Evolutionary conservation across 768 basidiomycete species (phyloP).

Genomic region (Tylopilus balloui): DNA sequence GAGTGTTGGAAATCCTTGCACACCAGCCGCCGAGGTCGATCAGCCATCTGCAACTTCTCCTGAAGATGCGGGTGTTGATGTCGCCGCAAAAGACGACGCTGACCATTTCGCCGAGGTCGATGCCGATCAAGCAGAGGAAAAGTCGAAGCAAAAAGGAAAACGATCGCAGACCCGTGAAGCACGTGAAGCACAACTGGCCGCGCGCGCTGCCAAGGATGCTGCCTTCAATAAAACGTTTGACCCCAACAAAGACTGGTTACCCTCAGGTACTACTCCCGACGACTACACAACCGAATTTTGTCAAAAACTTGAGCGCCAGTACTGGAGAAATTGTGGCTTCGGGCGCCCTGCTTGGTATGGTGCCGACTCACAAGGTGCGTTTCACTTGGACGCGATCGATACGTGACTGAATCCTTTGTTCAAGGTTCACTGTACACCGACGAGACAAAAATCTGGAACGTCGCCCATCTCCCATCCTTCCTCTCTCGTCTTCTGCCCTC

Average conservation of each 20-base stretch:
- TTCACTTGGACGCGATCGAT: background rate
- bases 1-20: slow-evolving; percentile 21
- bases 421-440: slow-evolving; percentile 68
- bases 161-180: slow-evolving; percentile 41
- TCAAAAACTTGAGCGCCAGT: slow-evolving; percentile 79
- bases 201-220: slow-evolving; percentile 40
- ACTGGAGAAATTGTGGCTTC: slow-evolving; percentile 87
- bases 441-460: slow-evolving; percentile 84
- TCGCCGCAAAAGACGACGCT: slow-evolving; percentile 15
- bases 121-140: slow-evolving; percentile 31
- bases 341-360: slow-evolving; percentile 97
- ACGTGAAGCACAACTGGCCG: slow-evolving; percentile 47
- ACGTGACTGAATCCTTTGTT: background rate
- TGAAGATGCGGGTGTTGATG: slow-evolving; percentile 10
- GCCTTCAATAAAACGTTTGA: slow-evolving; percentile 69
- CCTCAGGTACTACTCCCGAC: slow-evolving; percentile 58
- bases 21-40: slow-evolving; percentile 18
- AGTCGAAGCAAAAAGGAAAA: slow-evolving; percentile 38
- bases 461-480: slow-evolving; percentile 84
- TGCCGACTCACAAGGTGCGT: slow-evolving; percentile 86
- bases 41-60: background rate
- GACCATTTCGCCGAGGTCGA: slow-evolving; percentile 8
- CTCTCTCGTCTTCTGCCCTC: slow-evolving; percentile 74
- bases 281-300: slow-evolving; percentile 92
- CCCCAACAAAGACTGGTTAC: slow-evolving; percentile 74